Evolutionary conservation across 345 rosid species (phyloP).

Genomic region (Corymbia maculata): DNA sequence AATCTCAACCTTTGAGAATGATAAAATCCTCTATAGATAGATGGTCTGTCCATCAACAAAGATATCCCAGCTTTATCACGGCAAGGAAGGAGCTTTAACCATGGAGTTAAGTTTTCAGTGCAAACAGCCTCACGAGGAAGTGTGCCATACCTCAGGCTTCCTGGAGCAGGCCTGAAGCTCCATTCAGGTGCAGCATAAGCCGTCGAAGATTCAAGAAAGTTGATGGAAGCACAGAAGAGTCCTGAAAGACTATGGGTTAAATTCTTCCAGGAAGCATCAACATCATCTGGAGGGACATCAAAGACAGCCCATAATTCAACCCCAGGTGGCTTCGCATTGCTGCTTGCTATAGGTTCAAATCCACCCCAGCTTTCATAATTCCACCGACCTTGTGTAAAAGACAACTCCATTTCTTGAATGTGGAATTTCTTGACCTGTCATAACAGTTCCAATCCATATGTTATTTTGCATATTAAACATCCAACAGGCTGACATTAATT

Average conservation of each 20-base stretch:
- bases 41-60: constrained; percentile 78
- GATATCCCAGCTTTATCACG: constrained; percentile 89
- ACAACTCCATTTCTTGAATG: constrained; percentile 84
- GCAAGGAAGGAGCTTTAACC: constrained; percentile 97
- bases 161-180: constrained; percentile 56
- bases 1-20: constrained; percentile 86
- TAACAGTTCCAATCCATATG: not conserved
- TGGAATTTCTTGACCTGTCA: constrained; percentile 66
- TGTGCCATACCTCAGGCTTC: constrained; percentile 69
- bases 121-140: constrained; percentile 98
- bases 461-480: not conserved
- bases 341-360: constrained; percentile 72
- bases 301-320: constrained; percentile 97
- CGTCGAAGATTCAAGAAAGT: constrained; percentile 76
- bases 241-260: constrained; percentile 87
- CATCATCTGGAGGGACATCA: constrained; percentile 61
- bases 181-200: constrained; percentile 71
- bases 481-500: too few species aligned
- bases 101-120: constrained; percentile 96
- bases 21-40: constrained; percentile 82
- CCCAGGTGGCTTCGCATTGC: constrained; percentile 92
- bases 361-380: constrained; percentile 98
- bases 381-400: constrained; percentile 99
- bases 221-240: constrained; percentile 93
- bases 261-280: constrained; percentile 85